Base-by-base conservation (phyloP, 257 asterid genomes). In the Solanum ossicruentum region DNA sequence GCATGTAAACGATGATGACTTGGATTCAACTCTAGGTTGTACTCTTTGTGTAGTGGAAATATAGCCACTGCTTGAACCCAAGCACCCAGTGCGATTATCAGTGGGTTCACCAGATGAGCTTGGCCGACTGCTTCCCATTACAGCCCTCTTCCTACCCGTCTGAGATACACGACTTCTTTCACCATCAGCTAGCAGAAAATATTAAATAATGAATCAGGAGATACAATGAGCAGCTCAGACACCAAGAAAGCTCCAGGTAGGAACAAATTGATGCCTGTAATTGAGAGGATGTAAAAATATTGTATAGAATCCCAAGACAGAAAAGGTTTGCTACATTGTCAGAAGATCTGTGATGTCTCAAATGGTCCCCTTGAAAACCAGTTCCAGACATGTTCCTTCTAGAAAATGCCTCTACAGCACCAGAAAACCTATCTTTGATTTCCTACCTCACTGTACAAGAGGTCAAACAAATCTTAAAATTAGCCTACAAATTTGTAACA, bases 1-100 rank as follows among this genome's bases (percentile, higher is more conserved):
- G 4, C 97, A 96, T n/a, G 91, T 88, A 71, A 91, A 91, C 8
- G 97, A 87, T 15, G 98, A 94, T 0, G 95, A 90, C 86, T 94
- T 94, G 52, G 96, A 86, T 84, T 95, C 96, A 10, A 80, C 87
- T 41, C 98, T 96, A 60, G 95, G 93, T 55, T 91, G 95, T 3
- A 89, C 51, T 86, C 93, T 90, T 41, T 89, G 96, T 39, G 90
- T 85, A 73, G 91, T 84, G 21, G 97, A 89, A 26, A 85, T 83
- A 20, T 2, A 1, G 32, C 32, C 32, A 28, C 32, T 28, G 32
- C 32, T 28, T 28, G 32, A 28, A 28, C 32, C 32, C 32, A 28
- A 28, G 32, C 0, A 2, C 1, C 32, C 2, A 28, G 32, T 28
- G 32, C 32, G 32, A 28, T 28, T 28, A 1, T 28, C 2, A 28